Percentiles rank a stretch among this genome's conserved stretches.
Evolutionary conservation across 2,329 filamentous ascomycete genomes (phyloP).

Genomic region (Penicillium sp.): DNA sequence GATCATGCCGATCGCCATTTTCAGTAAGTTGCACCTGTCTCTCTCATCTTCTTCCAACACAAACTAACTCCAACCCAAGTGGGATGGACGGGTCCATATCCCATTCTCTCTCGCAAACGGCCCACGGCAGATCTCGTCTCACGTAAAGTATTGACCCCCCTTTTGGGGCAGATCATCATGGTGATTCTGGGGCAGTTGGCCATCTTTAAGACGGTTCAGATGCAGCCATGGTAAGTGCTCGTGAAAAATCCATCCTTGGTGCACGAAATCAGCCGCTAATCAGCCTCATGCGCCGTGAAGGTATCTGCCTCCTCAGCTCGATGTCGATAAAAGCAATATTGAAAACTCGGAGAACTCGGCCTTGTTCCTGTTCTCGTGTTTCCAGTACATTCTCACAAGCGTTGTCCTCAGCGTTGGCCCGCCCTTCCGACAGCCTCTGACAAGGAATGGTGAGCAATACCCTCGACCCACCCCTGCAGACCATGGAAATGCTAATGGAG

Average conservation of each 20-base stretch:
- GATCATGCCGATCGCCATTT: conserved; percentile 92
- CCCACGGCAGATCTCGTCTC: conserved; percentile 90
- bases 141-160: conserved; percentile 80
- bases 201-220: conserved; percentile 66
- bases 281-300: conserved; percentile 31
- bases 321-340: conserved; percentile 74
- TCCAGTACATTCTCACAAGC: conserved; percentile 88
- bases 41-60: background rate
- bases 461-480: background rate
- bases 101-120: conserved; percentile 69
- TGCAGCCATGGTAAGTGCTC: conserved; percentile 65
- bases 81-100: conserved; percentile 89
- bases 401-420: conserved; percentile 85
- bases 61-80: conserved; percentile 43
- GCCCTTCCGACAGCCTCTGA: conserved; percentile 77
- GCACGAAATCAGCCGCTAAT: conserved; percentile 4
- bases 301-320: conserved; percentile 73
- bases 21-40: conserved; percentile 53
- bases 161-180: conserved; percentile 81
- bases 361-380: conserved; percentile 83
- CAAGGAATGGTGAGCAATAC: conserved; percentile 64
- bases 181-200: conserved; percentile 71
- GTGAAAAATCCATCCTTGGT: background rate
- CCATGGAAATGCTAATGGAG: conserved; percentile 16
- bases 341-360: conserved; percentile 91